Conservation (phyloP, 768 basidiomycete genomes). For the Trichaptum fuscoviolaceum region DNA sequence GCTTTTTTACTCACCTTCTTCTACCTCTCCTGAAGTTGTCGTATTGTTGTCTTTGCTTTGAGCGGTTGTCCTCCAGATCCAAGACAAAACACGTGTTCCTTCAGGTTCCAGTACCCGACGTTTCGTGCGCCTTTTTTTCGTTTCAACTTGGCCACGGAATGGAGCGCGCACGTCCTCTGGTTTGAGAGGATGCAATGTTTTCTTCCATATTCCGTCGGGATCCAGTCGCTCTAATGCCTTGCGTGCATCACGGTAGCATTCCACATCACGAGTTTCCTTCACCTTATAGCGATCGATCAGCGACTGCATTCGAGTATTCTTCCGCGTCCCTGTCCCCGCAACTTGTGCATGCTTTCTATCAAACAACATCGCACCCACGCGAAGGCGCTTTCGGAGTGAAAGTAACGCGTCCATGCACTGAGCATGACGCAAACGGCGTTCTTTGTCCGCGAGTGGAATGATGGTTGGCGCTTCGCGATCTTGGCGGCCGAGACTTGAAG, state of each 20-base stretch:
- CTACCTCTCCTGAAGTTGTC: background rate
- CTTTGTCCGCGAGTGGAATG: conserved; percentile 12
- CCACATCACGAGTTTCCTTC: background rate
- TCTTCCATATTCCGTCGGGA: background rate
- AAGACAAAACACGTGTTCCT: background rate
- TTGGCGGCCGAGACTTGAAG: conserved; percentile 15
- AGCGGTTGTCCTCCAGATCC: background rate
- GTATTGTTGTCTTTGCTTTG: no score
- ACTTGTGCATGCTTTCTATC: conserved; percentile 9
- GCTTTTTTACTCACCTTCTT: conserved; percentile 14
- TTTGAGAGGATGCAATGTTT: background rate
- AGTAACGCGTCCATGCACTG: conserved; percentile 16
- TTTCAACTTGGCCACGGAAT: background rate
- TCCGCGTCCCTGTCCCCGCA: conserved; percentile 4
- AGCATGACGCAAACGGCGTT: conserved; percentile 17
- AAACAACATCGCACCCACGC: conserved; percentile 1
- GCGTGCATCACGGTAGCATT: background rate
- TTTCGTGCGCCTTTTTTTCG: background rate
- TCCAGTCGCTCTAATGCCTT: background rate
- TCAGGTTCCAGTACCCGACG: background rate
- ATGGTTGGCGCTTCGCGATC: conserved; percentile 9
- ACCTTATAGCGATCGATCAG: background rate
- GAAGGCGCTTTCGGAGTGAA: conserved; percentile 16
- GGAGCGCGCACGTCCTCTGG: conserved; percentile 8
- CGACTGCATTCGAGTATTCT: background rate